Evolutionary conservation across 2,329 filamentous ascomycete genomes (phyloP).

Genomic region (Pseudocercospora macadamiae): DNA sequence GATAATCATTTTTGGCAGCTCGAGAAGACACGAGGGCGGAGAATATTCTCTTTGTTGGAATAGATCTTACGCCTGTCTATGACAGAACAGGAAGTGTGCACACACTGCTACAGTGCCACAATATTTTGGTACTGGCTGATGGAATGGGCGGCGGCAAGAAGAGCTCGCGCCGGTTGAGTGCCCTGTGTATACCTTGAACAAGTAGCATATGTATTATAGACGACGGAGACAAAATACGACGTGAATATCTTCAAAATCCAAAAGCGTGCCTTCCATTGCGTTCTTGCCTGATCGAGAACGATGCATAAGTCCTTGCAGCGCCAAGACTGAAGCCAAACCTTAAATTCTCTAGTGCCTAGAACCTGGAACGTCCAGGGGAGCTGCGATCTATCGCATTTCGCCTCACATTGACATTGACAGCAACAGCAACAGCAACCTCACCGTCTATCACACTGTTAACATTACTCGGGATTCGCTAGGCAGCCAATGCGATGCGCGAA

Average conservation of each 20-base stretch:
- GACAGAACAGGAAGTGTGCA: not conserved
- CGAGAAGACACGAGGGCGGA: constrained; percentile 4
- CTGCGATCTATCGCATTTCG: not conserved
- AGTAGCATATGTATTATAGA: constrained; percentile 8
- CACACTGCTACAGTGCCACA: not conserved
- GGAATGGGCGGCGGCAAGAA: not conserved
- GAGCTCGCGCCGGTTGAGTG: not conserved
- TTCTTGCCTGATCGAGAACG: not conserved
- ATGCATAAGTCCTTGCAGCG: not conserved
- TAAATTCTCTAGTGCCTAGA: not conserved
- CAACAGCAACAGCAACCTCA: not conserved
- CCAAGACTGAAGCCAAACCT: not conserved
- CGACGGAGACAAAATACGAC: constrained; percentile 1
- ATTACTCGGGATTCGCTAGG: no score
- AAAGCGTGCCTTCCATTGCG: not conserved
- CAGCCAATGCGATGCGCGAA: no score
- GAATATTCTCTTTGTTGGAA: constrained; percentile 17
- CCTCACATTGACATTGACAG: not conserved
- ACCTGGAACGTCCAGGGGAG: no score
- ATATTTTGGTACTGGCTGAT: not conserved
- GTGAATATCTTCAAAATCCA: not conserved
- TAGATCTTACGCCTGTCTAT: constrained; percentile 16
- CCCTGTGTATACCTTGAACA: not conserved
- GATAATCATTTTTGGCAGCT: not conserved
- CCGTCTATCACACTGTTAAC: no score